These are phyloP conservation scores for Phytophthora nicotianae DNA, from an alignment of 352 stramenopile species.

Conservation along the genomic window DNA sequence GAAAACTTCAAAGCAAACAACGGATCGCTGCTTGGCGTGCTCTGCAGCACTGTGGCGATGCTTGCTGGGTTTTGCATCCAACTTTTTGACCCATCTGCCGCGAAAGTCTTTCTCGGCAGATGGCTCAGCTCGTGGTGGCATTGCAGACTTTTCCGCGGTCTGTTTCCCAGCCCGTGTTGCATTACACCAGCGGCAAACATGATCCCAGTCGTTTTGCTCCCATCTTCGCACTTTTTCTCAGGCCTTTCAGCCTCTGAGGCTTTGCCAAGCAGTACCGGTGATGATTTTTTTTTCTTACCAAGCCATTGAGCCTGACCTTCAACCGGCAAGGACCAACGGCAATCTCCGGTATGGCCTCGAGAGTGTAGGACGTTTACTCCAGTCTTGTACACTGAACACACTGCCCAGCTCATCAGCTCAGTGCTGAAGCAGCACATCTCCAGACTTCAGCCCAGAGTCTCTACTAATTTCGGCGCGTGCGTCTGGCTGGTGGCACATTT, in stretches of 20 bases:
- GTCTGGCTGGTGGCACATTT: not conserved
- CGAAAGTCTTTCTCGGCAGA: constrained; percentile 11
- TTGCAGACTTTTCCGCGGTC: not conserved
- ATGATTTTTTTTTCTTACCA: constrained; percentile 21
- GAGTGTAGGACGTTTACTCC: not conserved
- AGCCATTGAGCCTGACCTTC: constrained; percentile 21
- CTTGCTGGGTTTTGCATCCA: constrained; percentile 1
- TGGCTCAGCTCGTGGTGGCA: constrained; percentile 16
- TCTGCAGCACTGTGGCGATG: not conserved
- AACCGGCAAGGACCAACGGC: constrained; percentile 19
- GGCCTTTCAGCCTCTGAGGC: constrained; percentile 2
- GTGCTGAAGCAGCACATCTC: constrained; percentile 29
- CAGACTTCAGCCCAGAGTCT: constrained; percentile 4
- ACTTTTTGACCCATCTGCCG: too few relatives aligned
- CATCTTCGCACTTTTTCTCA: constrained; percentile 22
- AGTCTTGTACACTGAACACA: not conserved
- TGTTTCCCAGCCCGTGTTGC: constrained; percentile 8
- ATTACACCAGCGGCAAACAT: constrained; percentile 1
- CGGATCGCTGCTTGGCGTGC: not conserved
- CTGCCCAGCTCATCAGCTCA: constrained; percentile 17
- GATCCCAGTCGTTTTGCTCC: constrained; percentile 15
- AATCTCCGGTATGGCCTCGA: not conserved
- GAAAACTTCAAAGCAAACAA: constrained; percentile 11
- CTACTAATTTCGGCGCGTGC: not conserved
- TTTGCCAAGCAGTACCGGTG: constrained; percentile 9